phyloP scores from a whole-genome alignment of 2,329 filamentous ascomycete species.

The Cladosporium sp. region DNA sequence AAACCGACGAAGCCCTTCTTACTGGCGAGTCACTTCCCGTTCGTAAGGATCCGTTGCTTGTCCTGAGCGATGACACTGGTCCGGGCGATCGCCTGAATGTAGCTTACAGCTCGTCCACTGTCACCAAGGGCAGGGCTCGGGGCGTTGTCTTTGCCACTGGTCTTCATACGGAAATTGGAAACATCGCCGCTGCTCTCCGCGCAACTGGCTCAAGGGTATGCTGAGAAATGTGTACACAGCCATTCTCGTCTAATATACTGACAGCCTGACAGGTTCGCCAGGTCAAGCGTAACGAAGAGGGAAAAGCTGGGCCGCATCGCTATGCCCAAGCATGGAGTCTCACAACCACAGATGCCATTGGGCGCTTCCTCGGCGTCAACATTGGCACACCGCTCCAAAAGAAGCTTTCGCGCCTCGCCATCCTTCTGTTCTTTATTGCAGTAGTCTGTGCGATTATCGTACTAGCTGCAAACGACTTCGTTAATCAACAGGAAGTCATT shows the following conservation, averaged over 20 bases:
- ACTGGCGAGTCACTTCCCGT: constrained; percentile 72
- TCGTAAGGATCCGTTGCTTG: constrained; percentile 56
- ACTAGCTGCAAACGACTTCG: constrained; percentile 54
- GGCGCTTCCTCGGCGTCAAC: constrained; percentile 61
- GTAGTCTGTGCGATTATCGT: constrained; percentile 68
- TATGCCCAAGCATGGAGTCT: constrained; percentile 47
- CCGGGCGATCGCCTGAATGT: constrained; percentile 68
- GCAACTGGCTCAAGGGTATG: constrained; percentile 39
- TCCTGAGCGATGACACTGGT: constrained; percentile 50
- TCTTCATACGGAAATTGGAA: constrained; percentile 70
- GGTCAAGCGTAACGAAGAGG: constrained; percentile 37
- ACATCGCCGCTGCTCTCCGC: constrained; percentile 65
- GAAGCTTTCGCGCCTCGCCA: constrained; percentile 79
- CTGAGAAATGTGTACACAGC: background rate
- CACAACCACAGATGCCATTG: constrained; percentile 54
- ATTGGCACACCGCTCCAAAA: constrained; percentile 80
- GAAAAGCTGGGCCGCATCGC: constrained; percentile 28
- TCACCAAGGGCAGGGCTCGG: constrained; percentile 64
- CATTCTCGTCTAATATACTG: background rate
- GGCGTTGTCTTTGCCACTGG: constrained; percentile 67
- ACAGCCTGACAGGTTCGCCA: constrained; percentile 36
- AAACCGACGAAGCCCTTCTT: constrained; percentile 63
- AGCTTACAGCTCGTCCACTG: constrained; percentile 66
- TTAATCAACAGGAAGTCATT: constrained; percentile 54
- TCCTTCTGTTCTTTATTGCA: constrained; percentile 71